Conservation (phyloP, 768 basidiomycete genomes). For the Grammothele lineata region DNA sequence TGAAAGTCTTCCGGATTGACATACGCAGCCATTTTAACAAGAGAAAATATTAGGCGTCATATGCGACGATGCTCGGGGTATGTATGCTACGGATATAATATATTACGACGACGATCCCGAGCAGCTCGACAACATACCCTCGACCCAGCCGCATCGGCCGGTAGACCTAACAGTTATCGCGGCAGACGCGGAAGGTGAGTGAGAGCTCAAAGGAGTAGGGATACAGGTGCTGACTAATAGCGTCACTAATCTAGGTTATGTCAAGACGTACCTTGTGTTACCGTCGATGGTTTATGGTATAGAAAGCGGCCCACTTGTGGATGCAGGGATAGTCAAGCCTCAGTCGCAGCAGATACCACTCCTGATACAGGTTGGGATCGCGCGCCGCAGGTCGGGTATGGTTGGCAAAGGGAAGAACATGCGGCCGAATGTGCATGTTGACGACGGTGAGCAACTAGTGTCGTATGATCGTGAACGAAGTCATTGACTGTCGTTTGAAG, state of each 20-base stretch:
- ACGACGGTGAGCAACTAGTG: constrained; percentile 37
- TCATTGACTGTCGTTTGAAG: constrained; percentile 22
- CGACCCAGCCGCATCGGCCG: constrained; percentile 40
- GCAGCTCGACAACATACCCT: constrained; percentile 41
- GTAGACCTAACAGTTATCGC: constrained; percentile 45
- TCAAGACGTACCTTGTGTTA: constrained; percentile 46
- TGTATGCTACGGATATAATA: constrained; percentile 32
- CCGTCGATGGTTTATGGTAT: constrained; percentile 58
- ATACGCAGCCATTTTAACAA: no score
- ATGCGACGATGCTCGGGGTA: constrained; percentile 40
- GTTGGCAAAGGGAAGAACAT: constrained; percentile 55
- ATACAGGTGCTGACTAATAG: no score
- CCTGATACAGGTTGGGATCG: constrained; percentile 39
- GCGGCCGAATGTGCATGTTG: constrained; percentile 54
- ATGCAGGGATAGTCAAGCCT: constrained; percentile 46
- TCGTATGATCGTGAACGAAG: neutral
- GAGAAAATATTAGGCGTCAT: constrained; percentile 39
- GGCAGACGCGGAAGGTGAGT: constrained; percentile 43
- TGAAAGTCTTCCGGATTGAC: no score
- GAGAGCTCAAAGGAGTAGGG: neutral
- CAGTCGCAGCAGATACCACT: constrained; percentile 48
- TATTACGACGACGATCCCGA: constrained; percentile 45
- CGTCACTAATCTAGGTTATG: constrained; percentile 47
- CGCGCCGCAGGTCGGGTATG: constrained; percentile 46
- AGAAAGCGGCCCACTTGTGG: constrained; percentile 41